Percentiles rank a stretch among this genome's conserved stretches.
These are phyloP conservation scores for Senecio squalidus DNA, from an alignment of 140 eudicot genomes.

Conservation along the genomic window DNA sequence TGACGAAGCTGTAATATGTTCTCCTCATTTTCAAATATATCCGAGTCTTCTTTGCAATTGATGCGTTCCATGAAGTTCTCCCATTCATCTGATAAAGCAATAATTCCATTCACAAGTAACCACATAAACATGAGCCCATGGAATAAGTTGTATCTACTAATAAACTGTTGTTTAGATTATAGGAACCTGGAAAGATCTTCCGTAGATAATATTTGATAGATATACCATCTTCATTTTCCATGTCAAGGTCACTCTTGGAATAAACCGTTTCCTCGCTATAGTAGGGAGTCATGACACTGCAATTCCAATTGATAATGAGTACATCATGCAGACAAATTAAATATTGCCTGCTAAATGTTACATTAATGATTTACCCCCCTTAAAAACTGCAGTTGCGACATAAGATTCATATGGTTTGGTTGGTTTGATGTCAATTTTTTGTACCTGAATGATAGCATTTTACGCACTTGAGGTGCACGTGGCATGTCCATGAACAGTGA, in stretches of 20 bases:
- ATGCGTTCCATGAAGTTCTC: slow-evolving; percentile 93
- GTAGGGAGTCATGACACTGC: slow-evolving; percentile 99
- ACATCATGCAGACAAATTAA: slow-evolving; percentile 11
- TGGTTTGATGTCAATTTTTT: slow-evolving; percentile 9
- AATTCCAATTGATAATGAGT: slow-evolving; percentile 23
- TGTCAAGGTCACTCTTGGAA: slow-evolving; percentile 89
- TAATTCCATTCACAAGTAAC: slow-evolving; percentile 11
- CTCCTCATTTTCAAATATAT: slow-evolving; percentile 85
- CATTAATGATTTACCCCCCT: neutral
- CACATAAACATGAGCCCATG: slow-evolving; percentile 12
- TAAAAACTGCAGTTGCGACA: neutral
- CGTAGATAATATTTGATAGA: slow-evolving; percentile 84
- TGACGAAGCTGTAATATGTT: slow-evolving; percentile 91
- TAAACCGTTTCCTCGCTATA: slow-evolving; percentile 96
- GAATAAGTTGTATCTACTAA: slow-evolving; percentile 8
- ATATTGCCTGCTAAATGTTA: neutral
- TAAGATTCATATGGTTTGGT: slow-evolving; percentile 3
- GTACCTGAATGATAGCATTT: slow-evolving; percentile 97
- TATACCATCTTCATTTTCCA: slow-evolving; percentile 98
- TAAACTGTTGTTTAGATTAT: slow-evolving; percentile 11
- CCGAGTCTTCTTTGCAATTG: slow-evolving; percentile 65
- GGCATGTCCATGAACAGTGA: slow-evolving; percentile 99
- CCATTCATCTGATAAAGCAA: slow-evolving; percentile 80
- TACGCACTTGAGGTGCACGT: slow-evolving; percentile 93
- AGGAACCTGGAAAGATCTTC: slow-evolving; percentile 90